Percentiles rank a stretch among this genome's conserved stretches.
Conservation (phyloP, 495 filamentous ascomycete species). For the Aspergillus asperescens region DNA sequence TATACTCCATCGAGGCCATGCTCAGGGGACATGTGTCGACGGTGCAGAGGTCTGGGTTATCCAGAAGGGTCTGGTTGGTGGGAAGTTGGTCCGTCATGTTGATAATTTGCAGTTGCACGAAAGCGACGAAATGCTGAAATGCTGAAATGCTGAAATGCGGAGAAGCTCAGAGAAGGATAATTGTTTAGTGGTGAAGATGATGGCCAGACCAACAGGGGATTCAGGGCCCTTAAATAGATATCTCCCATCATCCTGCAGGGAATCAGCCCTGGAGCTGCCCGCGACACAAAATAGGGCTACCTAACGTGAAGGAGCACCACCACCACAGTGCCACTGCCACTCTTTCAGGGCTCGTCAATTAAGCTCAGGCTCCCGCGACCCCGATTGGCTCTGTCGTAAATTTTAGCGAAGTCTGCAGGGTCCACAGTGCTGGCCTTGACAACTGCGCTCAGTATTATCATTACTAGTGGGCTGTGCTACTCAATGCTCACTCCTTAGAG, state of each 20-base stretch:
- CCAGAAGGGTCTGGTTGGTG: slow-evolving; percentile 8
- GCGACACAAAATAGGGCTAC: background rate
- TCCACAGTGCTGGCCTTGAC: background rate
- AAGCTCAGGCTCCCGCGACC: background rate
- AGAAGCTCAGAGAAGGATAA: too few species aligned
- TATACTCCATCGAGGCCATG: slow-evolving; percentile 28
- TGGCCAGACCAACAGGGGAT: too few species aligned
- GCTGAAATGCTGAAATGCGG: too few species aligned
- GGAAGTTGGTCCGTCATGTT: background rate
- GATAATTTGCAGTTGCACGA: background rate
- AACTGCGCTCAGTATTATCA: too few species aligned
- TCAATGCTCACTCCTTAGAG: too few species aligned
- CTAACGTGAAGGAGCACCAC: background rate
- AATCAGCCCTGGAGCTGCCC: too few species aligned
- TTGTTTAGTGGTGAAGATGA: too few species aligned
- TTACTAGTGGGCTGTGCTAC: too few species aligned
- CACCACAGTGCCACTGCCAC: too few species aligned
- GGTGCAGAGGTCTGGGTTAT: slow-evolving; percentile 25
- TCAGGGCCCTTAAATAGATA: too few species aligned
- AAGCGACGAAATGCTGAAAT: background rate
- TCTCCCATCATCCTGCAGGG: too few species aligned
- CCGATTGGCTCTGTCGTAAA: background rate
- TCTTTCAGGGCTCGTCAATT: background rate
- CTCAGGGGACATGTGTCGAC: slow-evolving; percentile 35
- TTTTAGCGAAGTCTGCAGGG: background rate